These are phyloP conservation scores for Asterophora lycoperdoides DNA, from an alignment of 768 basidiomycete genomes.

Conservation along the genomic window DNA sequence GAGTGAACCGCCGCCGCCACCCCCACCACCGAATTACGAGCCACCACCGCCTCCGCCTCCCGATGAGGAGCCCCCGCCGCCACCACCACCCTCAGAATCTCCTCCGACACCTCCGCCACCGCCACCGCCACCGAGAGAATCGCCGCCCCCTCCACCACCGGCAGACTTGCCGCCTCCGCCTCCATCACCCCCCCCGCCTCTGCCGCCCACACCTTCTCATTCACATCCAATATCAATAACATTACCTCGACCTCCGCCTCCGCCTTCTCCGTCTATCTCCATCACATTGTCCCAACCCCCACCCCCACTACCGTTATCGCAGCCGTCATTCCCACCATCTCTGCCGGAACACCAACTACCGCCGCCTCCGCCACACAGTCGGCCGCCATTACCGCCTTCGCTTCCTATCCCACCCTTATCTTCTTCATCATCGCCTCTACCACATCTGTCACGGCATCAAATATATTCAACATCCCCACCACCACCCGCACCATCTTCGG, in stretches of 20 bases:
- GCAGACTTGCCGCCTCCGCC: conserved; percentile 24
- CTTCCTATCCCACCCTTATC: too few relatives aligned
- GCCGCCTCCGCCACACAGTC: too few relatives aligned
- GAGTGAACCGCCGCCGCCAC: conserved; percentile 20
- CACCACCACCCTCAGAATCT: conserved; percentile 12
- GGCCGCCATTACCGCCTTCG: too few relatives aligned
- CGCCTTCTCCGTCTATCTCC: conserved; percentile 5
- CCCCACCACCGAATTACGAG: conserved; percentile 26
- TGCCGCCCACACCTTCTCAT: not conserved
- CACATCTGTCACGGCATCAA: too few relatives aligned
- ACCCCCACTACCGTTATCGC: conserved; percentile 5
- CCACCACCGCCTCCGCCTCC: conserved; percentile 24
- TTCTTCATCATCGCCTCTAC: too few relatives aligned
- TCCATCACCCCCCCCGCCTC: conserved; percentile 23
- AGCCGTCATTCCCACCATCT: too few relatives aligned
- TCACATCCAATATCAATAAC: too few relatives aligned
- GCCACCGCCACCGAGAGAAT: conserved; percentile 20
- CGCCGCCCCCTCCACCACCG: conserved; percentile 24
- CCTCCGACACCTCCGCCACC: conserved; percentile 18
- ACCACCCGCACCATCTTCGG: too few relatives aligned
- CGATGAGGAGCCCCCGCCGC: conserved; percentile 19
- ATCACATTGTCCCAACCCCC: conserved; percentile 20
- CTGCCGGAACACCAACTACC: conserved; percentile 16
- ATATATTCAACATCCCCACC: too few relatives aligned
- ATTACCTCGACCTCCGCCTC: conserved; percentile 16